Base-by-base conservation (phyloP, 164 flowering plant species). In the Magnolia changhungtana region DNA sequence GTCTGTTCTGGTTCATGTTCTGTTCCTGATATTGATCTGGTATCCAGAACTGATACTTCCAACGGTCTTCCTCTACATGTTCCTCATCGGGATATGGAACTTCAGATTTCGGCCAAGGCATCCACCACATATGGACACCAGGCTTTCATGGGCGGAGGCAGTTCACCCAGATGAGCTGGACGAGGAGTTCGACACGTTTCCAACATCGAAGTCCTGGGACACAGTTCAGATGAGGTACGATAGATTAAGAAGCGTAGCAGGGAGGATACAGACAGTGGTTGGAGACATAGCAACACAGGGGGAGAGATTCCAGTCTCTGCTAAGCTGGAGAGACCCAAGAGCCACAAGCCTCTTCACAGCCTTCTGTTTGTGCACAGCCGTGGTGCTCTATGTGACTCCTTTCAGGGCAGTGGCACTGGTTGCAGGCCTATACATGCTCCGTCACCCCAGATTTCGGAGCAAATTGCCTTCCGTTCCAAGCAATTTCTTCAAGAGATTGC, bases 401-500 rank as follows among this genome's bases (percentile, higher is more conserved):
- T 87, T 89, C 72, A 84, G 84, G 76, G 87, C 77, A 14, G 84
- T 88, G 79, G 86, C 88, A 21, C 77, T 91, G 66, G 69, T 85
- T n/a, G 78, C 77, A 27, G 95, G 92, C 0, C 67, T 91, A 61
- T 89, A 86, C 73, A 82, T 83, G 74, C 78, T 91, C 31, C 80
- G 94, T 50, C 94, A 90, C 76, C 94, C 94, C 0, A 84, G 87
- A 83, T 89, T 87, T 71, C 75, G 91, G 11, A 88, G 89, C 88
- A 90, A 89, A 84, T 66, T 89, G 72, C 94, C 94, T 20, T 86
- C 91, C 4, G 87, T 87, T 20, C 92, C 94, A 21, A 85, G 85
- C 87, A 90, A 89, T 73, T 89, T 89, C 88, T 90, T 89, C 88
- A 89, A 80, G 85, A 84, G 90, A 83, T 77, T 90, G 84, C 86